A percentile compares a stretch with the other conserved stretches of the same genome.
Conservation (phyloP, 2,329 filamentous ascomycete genomes). For the Aspergillus sclerotialis region DNA sequence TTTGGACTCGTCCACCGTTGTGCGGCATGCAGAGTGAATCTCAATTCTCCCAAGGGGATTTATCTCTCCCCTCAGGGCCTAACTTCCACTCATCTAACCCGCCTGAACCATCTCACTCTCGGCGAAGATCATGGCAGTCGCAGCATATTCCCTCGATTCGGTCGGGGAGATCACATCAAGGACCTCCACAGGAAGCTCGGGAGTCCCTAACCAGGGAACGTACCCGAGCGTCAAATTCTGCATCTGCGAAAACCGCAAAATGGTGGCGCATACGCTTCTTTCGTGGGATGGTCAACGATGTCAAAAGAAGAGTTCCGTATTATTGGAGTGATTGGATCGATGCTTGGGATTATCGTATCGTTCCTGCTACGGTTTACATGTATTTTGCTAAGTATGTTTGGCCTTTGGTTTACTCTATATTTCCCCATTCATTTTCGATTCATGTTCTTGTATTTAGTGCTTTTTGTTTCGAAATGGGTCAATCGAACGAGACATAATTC, state of each 20-base stretch:
- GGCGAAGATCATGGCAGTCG: constrained; percentile 22
- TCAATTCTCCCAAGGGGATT: constrained; percentile 11
- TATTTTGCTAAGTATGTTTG: constrained; percentile 78
- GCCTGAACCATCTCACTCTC: constrained; percentile 10
- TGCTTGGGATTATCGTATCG: constrained; percentile 83
- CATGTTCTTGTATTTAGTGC: too few species aligned
- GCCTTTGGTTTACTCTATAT: background rate
- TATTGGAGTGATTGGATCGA: constrained; percentile 79
- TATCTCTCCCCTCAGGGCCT: constrained; percentile 16
- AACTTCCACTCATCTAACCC: constrained; percentile 22
- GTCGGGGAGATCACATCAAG: constrained; percentile 9
- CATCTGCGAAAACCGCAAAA: constrained; percentile 14
- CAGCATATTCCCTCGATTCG: constrained; percentile 14
- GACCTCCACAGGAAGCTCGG: constrained; percentile 3
- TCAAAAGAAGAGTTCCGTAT: constrained; percentile 66
- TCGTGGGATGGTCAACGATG: constrained; percentile 71
- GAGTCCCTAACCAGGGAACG: constrained; percentile 5
- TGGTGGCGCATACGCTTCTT: constrained; percentile 76
- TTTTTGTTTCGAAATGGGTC: background rate
- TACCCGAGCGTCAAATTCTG: constrained; percentile 5
- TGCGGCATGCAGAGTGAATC: constrained; percentile 6
- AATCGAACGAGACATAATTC: background rate
- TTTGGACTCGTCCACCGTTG: too few species aligned
- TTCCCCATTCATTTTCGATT: constrained; percentile 1
- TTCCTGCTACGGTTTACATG: constrained; percentile 86